Evolutionary conservation across 129 eudicot species (phyloP), one percentile per base, ranked within the genome.

Genomic region (Helianthus annuus): DNA sequence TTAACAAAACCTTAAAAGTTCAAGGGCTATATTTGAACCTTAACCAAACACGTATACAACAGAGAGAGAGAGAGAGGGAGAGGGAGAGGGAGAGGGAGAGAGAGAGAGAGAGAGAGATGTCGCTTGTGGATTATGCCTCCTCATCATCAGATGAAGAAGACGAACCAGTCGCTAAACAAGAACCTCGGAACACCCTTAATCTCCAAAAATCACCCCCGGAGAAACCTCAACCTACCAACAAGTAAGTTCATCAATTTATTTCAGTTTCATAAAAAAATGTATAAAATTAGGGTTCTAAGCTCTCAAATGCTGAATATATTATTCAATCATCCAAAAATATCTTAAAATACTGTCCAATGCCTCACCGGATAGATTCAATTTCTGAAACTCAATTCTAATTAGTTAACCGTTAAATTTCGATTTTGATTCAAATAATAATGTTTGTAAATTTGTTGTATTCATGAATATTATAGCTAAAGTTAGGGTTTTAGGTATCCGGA

Each of bases 111-210:
- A 68, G 68, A 68, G 76, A 67, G 65, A 90, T 90, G 96, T 85
- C 93, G 75, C 84, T 90, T 83, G 96, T 90, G 51, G 96, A 90
- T 68, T 90, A 90, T 58, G 87, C 87, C 65, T 87, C 90, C 60
- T 87, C 90, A 48, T 90, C 93, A 32, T 90, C 93, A 32, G 90
- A 86, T 53, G 90, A 84, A 51, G 96, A 88, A 56, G 91, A 83
- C 68, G 83, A 75, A 68, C 66, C 63, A 69, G 54, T 65, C 2
- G 64, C 12, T 3, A 29, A 17, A 71, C 75, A 64, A 12, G 64
- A 76, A 74, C 17, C 7, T 14, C 64, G 42, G 12, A 55, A 40
- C 69, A 53, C 40, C 6, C 69, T 68, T 46, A 73, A 29, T 79
- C 9, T 42, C 34, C 17, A 70, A 45, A 70, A 69, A 10, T 72